Evolutionary conservation across 371 early-diverging fungal species (phyloP).

Genomic region (Dinochytrium kinnereticum): DNA sequence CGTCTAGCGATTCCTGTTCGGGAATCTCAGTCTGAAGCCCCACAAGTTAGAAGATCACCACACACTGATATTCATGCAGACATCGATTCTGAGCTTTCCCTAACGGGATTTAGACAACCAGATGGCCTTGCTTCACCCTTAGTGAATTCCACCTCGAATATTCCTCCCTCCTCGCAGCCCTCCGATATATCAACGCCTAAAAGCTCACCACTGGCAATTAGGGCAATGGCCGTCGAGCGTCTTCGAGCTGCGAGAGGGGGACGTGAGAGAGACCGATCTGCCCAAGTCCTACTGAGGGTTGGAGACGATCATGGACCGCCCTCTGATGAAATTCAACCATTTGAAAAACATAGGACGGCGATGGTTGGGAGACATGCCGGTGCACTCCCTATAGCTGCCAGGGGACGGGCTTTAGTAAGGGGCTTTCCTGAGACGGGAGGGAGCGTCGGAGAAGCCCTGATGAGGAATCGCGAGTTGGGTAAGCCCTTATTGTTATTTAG

Average conservation of each 20-base stretch:
- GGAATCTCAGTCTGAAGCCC: no score
- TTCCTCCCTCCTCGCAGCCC: background rate
- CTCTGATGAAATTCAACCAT: slow-evolving; percentile 3
- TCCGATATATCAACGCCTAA: background rate
- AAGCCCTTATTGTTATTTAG: background rate
- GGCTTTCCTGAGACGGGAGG: no score
- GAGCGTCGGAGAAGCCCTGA: background rate
- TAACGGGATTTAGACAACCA: background rate
- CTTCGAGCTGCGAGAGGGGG: slow-evolving; percentile 1
- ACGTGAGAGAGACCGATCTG: background rate
- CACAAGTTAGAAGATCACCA: no score
- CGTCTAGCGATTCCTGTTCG: no score
- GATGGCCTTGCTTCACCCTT: no score
- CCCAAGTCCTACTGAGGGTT: slow-evolving; percentile 1
- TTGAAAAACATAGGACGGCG: slow-evolving; percentile 6
- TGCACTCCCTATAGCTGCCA: background rate
- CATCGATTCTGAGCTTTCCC: background rate
- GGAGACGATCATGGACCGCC: background rate
- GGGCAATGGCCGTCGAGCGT: background rate
- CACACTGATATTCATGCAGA: background rate
- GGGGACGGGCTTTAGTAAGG: no score
- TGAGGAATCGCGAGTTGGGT: background rate
- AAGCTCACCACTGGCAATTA: background rate
- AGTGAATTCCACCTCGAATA: background rate
- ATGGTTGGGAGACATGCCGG: slow-evolving; percentile 1